Base-by-base conservation (phyloP, 306 rosid genomes). In the Lathyrus tuberosus region DNA sequence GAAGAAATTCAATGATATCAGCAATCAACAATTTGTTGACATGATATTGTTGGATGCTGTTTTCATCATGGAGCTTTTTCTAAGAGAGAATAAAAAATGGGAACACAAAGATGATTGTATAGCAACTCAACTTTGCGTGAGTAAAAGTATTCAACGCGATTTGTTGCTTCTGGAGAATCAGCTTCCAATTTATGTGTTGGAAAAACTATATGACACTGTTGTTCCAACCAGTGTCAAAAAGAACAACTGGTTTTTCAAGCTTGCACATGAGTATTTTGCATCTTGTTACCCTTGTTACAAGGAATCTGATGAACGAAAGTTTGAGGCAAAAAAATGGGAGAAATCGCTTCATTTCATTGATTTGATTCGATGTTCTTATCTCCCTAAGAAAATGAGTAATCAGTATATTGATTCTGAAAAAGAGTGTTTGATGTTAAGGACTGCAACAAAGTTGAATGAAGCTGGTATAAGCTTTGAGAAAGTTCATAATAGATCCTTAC, bases 91-190 rank as follows among this genome's bases (percentile, higher is more conserved):
- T 0, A 71, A 62, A 44, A 43, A 1, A 70, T 46, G 51, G 71
- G 41, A 33, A 13, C 20, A 73, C 17, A 12, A 49, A 5, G 20
- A 49, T 33, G 85, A 81, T 67, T 71, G 70, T 37, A 43, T 82
- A 13, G 22, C 82, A 4, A 60, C 80, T 4, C 83, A 80, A 24
- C 78, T 80, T n/a, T 86, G 89, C 83, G 35, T 86, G 16, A 62
- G 77, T 26, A 78, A 73, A 60, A 69, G 44, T 10, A 35, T 84
- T 6, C 69, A 67, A 61, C 47, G 65, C 4, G 91, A 83, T 44
- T 48, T 85, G 67, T 15, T 80, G 22, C 60, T 85, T 12, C 86
- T 84, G 4, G 91, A 88, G 46, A 86, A 88, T 65, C 94, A 83
- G 69, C 77, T 88, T 73, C 90, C 94, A 0, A 79, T 77, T 20